A percentile compares a stretch with the other conserved stretches of the same genome.
Evolutionary conservation across 805 yeast genomes (phyloP).

Genomic region (Cyberlindnera americana): DNA sequence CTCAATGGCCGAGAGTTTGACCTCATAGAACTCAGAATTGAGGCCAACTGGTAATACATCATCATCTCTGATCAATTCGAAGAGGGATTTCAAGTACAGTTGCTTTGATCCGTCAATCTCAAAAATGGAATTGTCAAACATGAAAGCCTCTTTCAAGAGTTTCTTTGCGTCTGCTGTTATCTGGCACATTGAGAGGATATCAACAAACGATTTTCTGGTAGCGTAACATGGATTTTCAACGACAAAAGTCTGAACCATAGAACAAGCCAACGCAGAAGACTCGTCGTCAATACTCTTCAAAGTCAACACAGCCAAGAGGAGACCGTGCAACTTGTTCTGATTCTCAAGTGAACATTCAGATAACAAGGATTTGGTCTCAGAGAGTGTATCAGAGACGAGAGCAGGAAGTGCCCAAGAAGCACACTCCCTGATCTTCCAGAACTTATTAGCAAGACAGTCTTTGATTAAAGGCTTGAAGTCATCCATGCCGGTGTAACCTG

Average conservation of each 20-base stretch:
- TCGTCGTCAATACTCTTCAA: slow-evolving; percentile 20
- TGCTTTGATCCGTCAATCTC: slow-evolving; percentile 49
- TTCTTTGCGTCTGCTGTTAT: slow-evolving; percentile 12
- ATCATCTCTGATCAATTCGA: slow-evolving; percentile 27
- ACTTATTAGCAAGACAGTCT: slow-evolving; percentile 44
- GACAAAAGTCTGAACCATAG: slow-evolving; percentile 15
- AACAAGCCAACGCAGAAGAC: slow-evolving; percentile 7
- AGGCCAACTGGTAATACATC: slow-evolving; percentile 34
- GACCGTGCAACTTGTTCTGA: slow-evolving; percentile 59
- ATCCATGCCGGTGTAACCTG: slow-evolving; percentile 48
- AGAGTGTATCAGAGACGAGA: slow-evolving; percentile 34
- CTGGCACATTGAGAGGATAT: slow-evolving; percentile 11
- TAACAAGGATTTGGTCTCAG: slow-evolving; percentile 30
- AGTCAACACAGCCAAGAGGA: slow-evolving; percentile 44
- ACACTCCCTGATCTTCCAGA: slow-evolving; percentile 88
- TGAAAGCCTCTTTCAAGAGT: slow-evolving; percentile 35
- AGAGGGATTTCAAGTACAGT: slow-evolving; percentile 37
- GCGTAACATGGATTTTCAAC: slow-evolving; percentile 29
- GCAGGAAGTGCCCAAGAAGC: slow-evolving; percentile 69
- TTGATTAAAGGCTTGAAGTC: slow-evolving; percentile 49
- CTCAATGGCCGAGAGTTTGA: slow-evolving; percentile 32
- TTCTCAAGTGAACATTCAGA: slow-evolving; percentile 18
- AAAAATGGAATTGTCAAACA: slow-evolving; percentile 26
- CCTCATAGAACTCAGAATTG: slow-evolving; percentile 40
- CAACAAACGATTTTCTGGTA: slow-evolving; percentile 34